Evolutionary conservation across 306 rosid genomes (phyloP).

Genomic region (Cucurbita maxima): DNA sequence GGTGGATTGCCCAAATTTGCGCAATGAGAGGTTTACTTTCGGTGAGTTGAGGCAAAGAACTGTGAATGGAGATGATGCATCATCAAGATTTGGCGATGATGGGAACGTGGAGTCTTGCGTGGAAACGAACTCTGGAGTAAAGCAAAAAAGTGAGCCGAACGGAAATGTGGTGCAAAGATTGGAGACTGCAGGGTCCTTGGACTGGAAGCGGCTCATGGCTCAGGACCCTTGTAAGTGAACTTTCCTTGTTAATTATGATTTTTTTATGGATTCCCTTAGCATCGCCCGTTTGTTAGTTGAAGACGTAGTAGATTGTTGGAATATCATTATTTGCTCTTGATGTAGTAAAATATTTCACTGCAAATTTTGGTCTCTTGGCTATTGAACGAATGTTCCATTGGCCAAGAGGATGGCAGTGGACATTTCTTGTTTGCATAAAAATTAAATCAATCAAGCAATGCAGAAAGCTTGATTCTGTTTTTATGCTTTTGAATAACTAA

Average conservation of each 20-base stretch:
- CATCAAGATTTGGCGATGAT: constrained; percentile 17
- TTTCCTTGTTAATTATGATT: not conserved
- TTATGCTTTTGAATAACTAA: not conserved
- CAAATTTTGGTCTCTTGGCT: not conserved
- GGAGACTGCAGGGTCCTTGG: constrained; percentile 51
- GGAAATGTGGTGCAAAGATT: constrained; percentile 26
- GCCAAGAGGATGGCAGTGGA: not conserved
- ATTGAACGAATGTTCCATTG: not conserved
- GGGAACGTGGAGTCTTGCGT: constrained; percentile 18
- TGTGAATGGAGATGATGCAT: constrained; percentile 29
- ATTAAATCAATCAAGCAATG: not conserved
- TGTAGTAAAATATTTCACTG: not conserved
- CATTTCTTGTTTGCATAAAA: not conserved
- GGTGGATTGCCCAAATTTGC: constrained; percentile 19
- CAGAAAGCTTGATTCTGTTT: not conserved
- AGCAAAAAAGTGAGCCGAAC: constrained; percentile 31
- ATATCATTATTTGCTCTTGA: not conserved
- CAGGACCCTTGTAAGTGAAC: constrained; percentile 75
- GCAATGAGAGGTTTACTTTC: constrained; percentile 38
- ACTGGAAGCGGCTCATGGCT: constrained; percentile 79
- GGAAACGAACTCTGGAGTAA: constrained; percentile 24
- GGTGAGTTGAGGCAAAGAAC: constrained; percentile 69
- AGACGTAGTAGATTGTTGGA: not conserved
- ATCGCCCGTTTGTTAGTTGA: not conserved
- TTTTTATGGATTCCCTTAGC: constrained; percentile 4